These are phyloP conservation scores for Cladobotryum protrusum DNA, from an alignment of 2,329 filamentous ascomycete genomes.

Conservation along the genomic window DNA sequence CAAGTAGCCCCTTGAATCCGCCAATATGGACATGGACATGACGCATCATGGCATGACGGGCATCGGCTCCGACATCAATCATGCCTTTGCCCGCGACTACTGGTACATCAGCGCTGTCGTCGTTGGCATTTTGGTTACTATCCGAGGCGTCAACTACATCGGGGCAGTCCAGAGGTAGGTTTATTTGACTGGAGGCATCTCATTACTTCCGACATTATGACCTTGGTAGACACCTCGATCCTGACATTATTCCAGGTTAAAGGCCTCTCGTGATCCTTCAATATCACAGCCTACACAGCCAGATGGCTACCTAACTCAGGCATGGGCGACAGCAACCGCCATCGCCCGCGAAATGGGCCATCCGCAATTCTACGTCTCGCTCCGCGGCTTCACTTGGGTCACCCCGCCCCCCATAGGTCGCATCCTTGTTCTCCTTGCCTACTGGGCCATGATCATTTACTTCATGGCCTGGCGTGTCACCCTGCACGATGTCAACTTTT, in stretches of 20 bases:
- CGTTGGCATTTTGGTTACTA: constrained; percentile 34
- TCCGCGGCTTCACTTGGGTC: constrained; percentile 45
- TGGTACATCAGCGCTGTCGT: constrained; percentile 54
- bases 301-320: constrained; percentile 37
- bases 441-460: constrained; percentile 54
- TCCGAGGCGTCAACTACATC: constrained; percentile 39
- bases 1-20: too few relatives aligned
- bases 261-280: constrained; percentile 36
- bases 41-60: constrained; percentile 27
- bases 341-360: constrained; percentile 50
- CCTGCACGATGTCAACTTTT: constrained; percentile 48
- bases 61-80: constrained; percentile 39
- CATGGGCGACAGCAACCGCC: constrained; percentile 55
- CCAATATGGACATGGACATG: constrained; percentile 19
- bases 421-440: constrained; percentile 45
- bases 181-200: not conserved
- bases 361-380: constrained; percentile 46
- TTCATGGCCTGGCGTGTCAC: constrained; percentile 48
- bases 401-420: constrained; percentile 55
- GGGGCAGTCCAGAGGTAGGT: constrained; percentile 37
- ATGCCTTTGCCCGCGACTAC: constrained; percentile 46
- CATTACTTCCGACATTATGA: not conserved
- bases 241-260: constrained; percentile 34
- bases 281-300: constrained; percentile 48
- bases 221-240: not conserved